These are phyloP conservation scores for Talaromyces liani DNA, from an alignment of 495 filamentous ascomycete genomes.

Conservation along the genomic window DNA sequence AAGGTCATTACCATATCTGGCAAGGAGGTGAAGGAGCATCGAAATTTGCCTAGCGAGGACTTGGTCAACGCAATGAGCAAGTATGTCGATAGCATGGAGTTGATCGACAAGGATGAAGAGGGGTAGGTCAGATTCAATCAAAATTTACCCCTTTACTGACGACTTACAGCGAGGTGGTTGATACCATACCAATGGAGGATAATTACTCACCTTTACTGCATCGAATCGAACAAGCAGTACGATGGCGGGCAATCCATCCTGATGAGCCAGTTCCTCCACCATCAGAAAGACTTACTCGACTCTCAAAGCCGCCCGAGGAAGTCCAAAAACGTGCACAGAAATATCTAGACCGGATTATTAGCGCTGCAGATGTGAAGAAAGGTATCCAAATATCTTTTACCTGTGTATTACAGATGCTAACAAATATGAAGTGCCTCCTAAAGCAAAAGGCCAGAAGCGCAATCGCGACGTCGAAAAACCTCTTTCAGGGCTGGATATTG, in stretches of 20 bases:
- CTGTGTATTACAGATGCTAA: slow-evolving; percentile 15
- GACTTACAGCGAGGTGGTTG: slow-evolving; percentile 48
- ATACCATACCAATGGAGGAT: slow-evolving; percentile 76
- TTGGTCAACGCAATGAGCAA: slow-evolving; percentile 75
- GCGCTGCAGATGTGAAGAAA: slow-evolving; percentile 78
- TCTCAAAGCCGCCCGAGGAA: slow-evolving; percentile 64
- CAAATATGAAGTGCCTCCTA: slow-evolving; percentile 62
- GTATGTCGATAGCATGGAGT: slow-evolving; percentile 91
- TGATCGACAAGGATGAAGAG: slow-evolving; percentile 62
- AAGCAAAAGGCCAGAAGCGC: slow-evolving; percentile 65
- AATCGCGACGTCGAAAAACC: slow-evolving; percentile 68
- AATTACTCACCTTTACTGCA: slow-evolving; percentile 89
- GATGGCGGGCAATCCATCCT: slow-evolving; percentile 71
- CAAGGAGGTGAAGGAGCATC: slow-evolving; percentile 73
- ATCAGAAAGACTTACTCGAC: slow-evolving; percentile 62
- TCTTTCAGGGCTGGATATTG: slow-evolving; percentile 84
- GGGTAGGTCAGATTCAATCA: slow-evolving; percentile 41
- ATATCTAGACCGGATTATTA: slow-evolving; percentile 54
- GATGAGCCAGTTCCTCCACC: slow-evolving; percentile 58
- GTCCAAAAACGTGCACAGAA: slow-evolving; percentile 49
- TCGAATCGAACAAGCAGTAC: slow-evolving; percentile 77
- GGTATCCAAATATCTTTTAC: slow-evolving; percentile 34
- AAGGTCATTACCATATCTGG: slow-evolving; percentile 84
- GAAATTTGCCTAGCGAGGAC: slow-evolving; percentile 72
- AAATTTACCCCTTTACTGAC: slow-evolving; percentile 21